Conservation (phyloP, 2,329 filamentous ascomycete genomes). For the Clonostachys sp. region DNA sequence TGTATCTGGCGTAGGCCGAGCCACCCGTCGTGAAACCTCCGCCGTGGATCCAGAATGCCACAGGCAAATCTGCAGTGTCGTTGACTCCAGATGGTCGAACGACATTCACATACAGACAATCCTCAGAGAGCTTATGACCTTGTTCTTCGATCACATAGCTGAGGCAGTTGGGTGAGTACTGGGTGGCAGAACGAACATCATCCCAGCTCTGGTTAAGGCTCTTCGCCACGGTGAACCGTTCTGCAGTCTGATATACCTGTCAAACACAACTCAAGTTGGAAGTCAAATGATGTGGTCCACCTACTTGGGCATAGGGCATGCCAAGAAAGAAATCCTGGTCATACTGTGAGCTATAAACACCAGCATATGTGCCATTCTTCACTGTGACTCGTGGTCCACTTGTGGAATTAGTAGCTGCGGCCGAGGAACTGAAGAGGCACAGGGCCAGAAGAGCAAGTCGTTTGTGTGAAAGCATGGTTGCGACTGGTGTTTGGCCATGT, state of each 20-base stretch:
- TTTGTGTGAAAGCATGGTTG: too few species aligned
- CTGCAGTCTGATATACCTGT: too few species aligned
- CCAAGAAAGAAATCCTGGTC: slow-evolving; percentile 39
- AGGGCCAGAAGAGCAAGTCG: too few species aligned
- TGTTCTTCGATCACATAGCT: too few species aligned
- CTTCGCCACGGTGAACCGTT: too few species aligned
- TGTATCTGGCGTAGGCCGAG: slow-evolving; percentile 20
- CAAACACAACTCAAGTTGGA: too few species aligned
- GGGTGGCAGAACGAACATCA: background rate
- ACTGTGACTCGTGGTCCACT: slow-evolving; percentile 31
- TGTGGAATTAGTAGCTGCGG: too few species aligned
- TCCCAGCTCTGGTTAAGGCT: slow-evolving; percentile 14
- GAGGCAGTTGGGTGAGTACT: too few species aligned
- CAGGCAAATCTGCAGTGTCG: slow-evolving; percentile 24
- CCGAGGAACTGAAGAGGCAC: too few species aligned
- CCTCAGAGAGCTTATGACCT: slow-evolving; percentile 11
- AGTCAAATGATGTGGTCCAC: too few species aligned
- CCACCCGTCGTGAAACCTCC: slow-evolving; percentile 25
- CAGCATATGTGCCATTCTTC: slow-evolving; percentile 49
- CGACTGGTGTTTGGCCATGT: too few species aligned
- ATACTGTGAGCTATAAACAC: slow-evolving; percentile 59
- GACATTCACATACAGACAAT: slow-evolving; percentile 33
- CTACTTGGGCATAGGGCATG: slow-evolving; percentile 46
- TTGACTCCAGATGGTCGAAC: slow-evolving; percentile 25
- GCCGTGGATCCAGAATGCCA: slow-evolving; percentile 33